Base-by-base conservation (phyloP, 768 basidiomycete species). In the Termitomyces sp. region DNA sequence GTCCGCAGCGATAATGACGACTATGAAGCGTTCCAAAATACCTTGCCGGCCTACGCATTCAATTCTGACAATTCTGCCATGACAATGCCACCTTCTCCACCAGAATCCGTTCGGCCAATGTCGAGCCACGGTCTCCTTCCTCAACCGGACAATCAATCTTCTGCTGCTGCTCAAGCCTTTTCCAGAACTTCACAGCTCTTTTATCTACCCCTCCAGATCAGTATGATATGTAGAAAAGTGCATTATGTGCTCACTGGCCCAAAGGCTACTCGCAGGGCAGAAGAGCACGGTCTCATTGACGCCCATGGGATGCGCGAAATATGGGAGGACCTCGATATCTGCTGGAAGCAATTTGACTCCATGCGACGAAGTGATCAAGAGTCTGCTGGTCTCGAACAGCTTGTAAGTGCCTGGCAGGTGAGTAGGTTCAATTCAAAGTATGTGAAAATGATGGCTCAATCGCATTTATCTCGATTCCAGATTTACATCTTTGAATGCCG, bases 401-500 rank as follows among this genome's bases (percentile, higher is more conserved):
- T 90, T 67, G 85, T 87, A 44, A 86, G 89, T 65, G 86, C 87
- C 34, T 96, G 94, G 93, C 89, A 91, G 81, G 87, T 93, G 66
- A 62, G 82, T 72, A 35, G 12, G 52, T 34, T 58, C 21, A 53
- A 21, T 54, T 56, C 47, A 52, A 25, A 45, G 40, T 50, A n/a
- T 37, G 52, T 35, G 31, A 51, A 38, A 50, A 43, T 51, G 48
- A 43, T 53, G 46, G 62, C 58, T 62, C 31, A 61, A 48, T 57
- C 59, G 42, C 59, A 63, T 59, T 56, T 52, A 55, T 50, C 44
- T 62, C 64, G 51, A 66, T 23, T 12, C 10, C 23, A 90, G 85
- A 89, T 93, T 54, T 94, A 91, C 71, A 86, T 95, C 60, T 96
- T 96, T 62, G 92, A 95, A 71, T 92, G 90, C 69, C 81, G 87